phyloP scores from a whole-genome alignment of 306 rosid genomes.

The Casuarina glauca region DNA sequence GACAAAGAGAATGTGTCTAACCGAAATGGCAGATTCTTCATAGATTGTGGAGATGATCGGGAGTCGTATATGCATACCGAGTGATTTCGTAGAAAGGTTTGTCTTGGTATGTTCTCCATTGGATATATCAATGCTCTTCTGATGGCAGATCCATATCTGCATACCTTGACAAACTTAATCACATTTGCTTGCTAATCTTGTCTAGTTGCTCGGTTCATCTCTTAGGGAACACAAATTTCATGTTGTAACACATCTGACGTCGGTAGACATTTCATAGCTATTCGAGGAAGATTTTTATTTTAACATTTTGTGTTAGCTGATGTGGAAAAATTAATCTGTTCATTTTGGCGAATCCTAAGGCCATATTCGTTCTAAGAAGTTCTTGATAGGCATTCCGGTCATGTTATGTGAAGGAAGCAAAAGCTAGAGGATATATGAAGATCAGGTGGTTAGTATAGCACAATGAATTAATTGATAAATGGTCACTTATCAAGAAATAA shows the following conservation, averaged over 20 bases:
- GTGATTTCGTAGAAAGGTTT: slow-evolving; percentile 62
- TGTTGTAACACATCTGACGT: neutral
- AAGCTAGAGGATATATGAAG: neutral
- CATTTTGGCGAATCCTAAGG: neutral
- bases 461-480: neutral
- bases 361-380: neutral
- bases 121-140: slow-evolving; percentile 10
- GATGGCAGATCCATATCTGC: neutral
- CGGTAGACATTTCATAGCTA: neutral
- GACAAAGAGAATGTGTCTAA: slow-evolving; percentile 43
- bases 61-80: slow-evolving; percentile 47
- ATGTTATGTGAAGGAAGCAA: neutral
- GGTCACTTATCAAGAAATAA: neutral
- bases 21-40: slow-evolving; percentile 27
- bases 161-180: neutral
- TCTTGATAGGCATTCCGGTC: neutral
- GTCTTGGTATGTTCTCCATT: slow-evolving; percentile 38
- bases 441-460: neutral
- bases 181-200: neutral
- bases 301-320: neutral
- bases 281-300: neutral
- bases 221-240: neutral
- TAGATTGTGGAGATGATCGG: slow-evolving; percentile 85
- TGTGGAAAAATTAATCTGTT: neutral
- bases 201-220: neutral